Evolutionary conservation across 352 stramenopile genomes (phyloP).

Genomic region (Pythium volutum): DNA sequence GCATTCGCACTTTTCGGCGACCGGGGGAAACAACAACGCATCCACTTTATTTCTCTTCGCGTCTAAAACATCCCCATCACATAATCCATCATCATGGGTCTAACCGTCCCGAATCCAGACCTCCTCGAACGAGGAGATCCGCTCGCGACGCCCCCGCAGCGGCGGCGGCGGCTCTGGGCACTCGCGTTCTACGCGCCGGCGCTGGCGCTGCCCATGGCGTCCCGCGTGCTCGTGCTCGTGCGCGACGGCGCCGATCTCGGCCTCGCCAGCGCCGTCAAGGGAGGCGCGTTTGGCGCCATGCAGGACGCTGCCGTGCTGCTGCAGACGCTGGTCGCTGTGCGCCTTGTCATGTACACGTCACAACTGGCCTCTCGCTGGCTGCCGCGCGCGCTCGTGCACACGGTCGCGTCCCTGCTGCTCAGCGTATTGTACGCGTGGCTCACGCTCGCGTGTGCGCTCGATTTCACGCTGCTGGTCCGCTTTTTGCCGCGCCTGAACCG

Average conservation of each 20-base stretch:
- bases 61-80: too few species aligned
- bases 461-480: slow-evolving; percentile 13
- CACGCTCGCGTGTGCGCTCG: slow-evolving; percentile 15
- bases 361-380: not conserved
- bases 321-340: slow-evolving; percentile 9
- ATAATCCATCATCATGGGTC: too few species aligned
- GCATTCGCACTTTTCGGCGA: too few species aligned
- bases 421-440: too few species aligned
- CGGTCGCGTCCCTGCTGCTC: slow-evolving; percentile 9
- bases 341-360: not conserved
- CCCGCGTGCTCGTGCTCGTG: slow-evolving; percentile 2
- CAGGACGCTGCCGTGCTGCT: slow-evolving; percentile 16
- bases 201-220: not conserved
- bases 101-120: too few species aligned
- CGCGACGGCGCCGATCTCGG: not conserved
- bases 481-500: slow-evolving; percentile 17
- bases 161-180: too few species aligned
- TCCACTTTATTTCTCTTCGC: too few species aligned
- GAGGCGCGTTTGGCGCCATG: slow-evolving; percentile 5
- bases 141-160: too few species aligned
- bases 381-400: not conserved
- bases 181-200: slow-evolving; percentile 12
- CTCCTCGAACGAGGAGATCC: too few species aligned
- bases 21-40: too few species aligned
- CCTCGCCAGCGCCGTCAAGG: not conserved